These are phyloP conservation scores for Gymnopus androsaceus DNA, from an alignment of 1,284 basidiomycete species.

Conservation along the genomic window DNA sequence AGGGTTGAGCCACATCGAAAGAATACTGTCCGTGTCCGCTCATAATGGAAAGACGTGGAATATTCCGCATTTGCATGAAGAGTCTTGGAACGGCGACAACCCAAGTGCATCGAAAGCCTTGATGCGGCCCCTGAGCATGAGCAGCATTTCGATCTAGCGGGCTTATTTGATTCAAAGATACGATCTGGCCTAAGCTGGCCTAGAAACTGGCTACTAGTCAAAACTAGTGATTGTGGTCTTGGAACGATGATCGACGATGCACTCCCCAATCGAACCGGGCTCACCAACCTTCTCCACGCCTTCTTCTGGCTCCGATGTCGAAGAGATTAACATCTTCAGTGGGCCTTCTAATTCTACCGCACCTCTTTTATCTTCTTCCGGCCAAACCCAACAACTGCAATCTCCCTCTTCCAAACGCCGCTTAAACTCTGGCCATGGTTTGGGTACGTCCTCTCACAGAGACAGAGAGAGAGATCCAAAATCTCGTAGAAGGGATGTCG, in stretches of 20 bases:
- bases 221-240: not conserved
- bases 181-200: no score
- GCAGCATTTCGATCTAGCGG: no score
- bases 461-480: not conserved
- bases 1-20: no score
- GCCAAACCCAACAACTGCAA: not conserved
- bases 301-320: slow-evolving; percentile 8
- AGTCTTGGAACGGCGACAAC: no score
- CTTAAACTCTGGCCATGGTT: not conserved
- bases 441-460: not conserved
- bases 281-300: slow-evolving; percentile 10
- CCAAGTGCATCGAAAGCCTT: no score
- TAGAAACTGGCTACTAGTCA: no score
- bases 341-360: not conserved
- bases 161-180: no score
- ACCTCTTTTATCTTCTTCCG: not conserved
- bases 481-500: not conserved
- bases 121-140: no score
- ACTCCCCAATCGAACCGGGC: slow-evolving; percentile 12
- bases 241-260: not conserved
- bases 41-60: no score
- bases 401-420: slow-evolving; percentile 3
- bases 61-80: no score
- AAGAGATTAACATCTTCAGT: not conserved
- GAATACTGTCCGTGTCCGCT: no score